phyloP scores from a whole-genome alignment of 169 alveolate species.

The Perkinsus olseni region DNA sequence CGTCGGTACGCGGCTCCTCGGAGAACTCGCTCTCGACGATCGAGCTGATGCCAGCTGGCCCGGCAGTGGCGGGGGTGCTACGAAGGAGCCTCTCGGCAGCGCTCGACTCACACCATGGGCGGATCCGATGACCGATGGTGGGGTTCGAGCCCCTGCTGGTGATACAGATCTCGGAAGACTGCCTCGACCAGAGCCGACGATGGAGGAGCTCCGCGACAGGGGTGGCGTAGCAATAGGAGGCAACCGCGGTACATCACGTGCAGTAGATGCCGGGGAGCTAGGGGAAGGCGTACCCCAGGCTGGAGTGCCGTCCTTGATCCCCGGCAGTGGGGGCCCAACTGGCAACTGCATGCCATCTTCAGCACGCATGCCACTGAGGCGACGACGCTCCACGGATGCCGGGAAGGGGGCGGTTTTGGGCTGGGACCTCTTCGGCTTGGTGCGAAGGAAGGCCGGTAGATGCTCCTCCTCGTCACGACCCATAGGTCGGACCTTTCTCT shows the following conservation, averaged over 20 bases:
- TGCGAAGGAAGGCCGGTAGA: not conserved
- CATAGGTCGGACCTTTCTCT: not conserved
- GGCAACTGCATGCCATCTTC: not conserved
- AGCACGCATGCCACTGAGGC: not conserved
- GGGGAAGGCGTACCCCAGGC: not conserved
- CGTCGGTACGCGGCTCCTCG: not conserved
- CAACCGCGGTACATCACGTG: not conserved
- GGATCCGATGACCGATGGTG: not conserved
- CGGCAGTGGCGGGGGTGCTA: not conserved
- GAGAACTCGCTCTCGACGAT: not conserved
- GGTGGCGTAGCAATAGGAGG: not conserved
- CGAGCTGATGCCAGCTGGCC: not conserved
- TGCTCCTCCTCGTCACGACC: not conserved
- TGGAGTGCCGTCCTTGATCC: not conserved
- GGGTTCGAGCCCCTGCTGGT: not conserved
- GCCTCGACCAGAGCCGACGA: not conserved
- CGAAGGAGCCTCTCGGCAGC: not conserved
- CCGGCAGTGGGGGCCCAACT: not conserved
- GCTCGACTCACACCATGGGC: not conserved
- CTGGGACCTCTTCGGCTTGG: not conserved
- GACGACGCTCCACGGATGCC: not conserved
- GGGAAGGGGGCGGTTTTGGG: not conserved
- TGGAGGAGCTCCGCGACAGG: not conserved
- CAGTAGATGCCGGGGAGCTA: not conserved
- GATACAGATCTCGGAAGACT: not conserved